Percentiles rank a stretch among this genome's conserved stretches.
These are phyloP conservation scores for Zarea fungicola DNA, from an alignment of 2,329 filamentous ascomycete species.

Conservation along the genomic window DNA sequence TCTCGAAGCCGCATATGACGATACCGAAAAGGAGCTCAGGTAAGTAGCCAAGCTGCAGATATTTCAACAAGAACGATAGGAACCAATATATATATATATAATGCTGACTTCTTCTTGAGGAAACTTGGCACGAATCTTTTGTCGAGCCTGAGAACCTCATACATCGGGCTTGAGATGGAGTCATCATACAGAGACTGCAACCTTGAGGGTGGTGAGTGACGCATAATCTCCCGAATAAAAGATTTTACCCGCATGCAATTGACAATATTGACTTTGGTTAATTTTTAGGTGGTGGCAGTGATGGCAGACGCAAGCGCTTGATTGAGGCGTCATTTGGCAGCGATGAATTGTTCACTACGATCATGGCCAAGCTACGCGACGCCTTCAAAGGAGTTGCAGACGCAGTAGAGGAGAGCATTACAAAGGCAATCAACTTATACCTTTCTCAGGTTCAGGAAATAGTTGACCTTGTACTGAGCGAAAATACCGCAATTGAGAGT, in stretches of 20 bases:
- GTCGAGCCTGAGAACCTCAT: constrained; percentile 32
- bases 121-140: constrained; percentile 29
- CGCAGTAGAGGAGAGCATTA: constrained; percentile 20
- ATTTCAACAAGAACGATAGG: no score
- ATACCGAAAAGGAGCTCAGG: no score
- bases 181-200: constrained; percentile 26
- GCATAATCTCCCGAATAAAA: not conserved
- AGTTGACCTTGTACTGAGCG: constrained; percentile 32
- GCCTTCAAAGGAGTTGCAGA: constrained; percentile 19
- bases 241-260: no score
- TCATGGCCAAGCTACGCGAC: constrained; percentile 24
- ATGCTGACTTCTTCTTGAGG: constrained; percentile 19
- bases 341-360: constrained; percentile 24
- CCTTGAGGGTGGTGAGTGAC: constrained; percentile 26
- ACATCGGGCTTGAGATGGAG: constrained; percentile 33
- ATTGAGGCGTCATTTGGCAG: constrained; percentile 25
- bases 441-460: constrained; percentile 23
- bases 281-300: constrained; percentile 27
- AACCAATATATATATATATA: no score
- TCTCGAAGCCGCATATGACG: no score
- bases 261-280: not conserved
- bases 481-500: constrained; percentile 32
- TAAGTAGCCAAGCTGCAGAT: no score
- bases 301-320: constrained; percentile 28
- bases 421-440: constrained; percentile 17